Evolutionary conservation across 805 yeast species (phyloP), one percentile per base, ranked within the genome.

Genomic region (Jamesozyma jinghongensis): DNA sequence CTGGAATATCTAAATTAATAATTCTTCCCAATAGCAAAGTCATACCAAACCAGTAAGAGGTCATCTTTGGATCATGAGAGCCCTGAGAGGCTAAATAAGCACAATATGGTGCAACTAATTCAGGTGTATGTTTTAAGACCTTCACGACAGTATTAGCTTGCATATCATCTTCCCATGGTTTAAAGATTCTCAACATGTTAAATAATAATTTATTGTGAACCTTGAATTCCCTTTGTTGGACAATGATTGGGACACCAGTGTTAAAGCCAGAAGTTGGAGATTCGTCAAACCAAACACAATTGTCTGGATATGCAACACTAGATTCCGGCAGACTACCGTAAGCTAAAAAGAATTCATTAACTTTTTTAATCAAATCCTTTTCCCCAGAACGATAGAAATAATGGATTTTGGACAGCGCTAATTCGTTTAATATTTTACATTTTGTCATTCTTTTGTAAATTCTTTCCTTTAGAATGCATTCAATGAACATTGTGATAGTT

Each of bases 1-100:
- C 47, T 0, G 92, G 86, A 6, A 81, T 54, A 1, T 76, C 74
- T 3, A 79, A 49, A 22, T 69, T 68, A n/a, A 85, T 68, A 5
- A 84, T 68, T 42, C 76, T 74, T 1, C 79, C 69, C 34, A 80
- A 62, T 2, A 85, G 58, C 19, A 80, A 65, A 1, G 85, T 73
- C 60, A 75, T 81, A 6, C 92, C 83, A 36, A 86, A 68, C 87
- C 94, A 88, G 65, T 82, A 85, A 11, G 90, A 79, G 1, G 90
- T 70, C 41, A 82, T 63, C 37, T 79, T 75, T 0, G 97, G 95
- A 45, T 84, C 94, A 54, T 84, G 81, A 16, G 77, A 67, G 16
- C 88, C 87, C 40, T 79, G 77, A 3, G 79, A 72, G 2, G 74
- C 70, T 12, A 78, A 52, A 62, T 77, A 71, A 42, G 71, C 66